These are phyloP conservation scores for Xylaria digitata DNA, from an alignment of 2,329 filamentous ascomycete genomes.

Conservation along the genomic window DNA sequence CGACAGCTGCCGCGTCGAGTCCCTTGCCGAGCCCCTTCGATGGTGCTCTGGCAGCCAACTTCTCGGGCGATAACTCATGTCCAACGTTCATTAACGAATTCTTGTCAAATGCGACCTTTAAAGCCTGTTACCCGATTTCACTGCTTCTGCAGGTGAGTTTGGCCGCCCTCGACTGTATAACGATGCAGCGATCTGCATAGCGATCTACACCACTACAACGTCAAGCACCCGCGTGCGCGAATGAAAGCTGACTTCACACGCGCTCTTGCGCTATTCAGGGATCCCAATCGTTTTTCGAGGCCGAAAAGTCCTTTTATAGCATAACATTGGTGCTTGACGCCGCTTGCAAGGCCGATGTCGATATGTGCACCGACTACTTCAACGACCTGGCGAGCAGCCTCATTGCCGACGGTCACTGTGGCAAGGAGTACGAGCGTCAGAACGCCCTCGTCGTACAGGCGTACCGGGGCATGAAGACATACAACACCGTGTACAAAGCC, in stretches of 20 bases:
- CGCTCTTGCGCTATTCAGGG: constrained; percentile 63
- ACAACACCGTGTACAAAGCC: constrained; percentile 81
- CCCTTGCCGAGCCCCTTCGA: constrained; percentile 75
- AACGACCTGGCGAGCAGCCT: constrained; percentile 73
- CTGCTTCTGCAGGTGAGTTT: constrained; percentile 78
- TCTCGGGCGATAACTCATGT: constrained; percentile 67
- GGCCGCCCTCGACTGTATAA: neutral
- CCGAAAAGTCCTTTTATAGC: constrained; percentile 74
- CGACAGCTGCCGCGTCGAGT: constrained; percentile 49
- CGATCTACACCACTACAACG: neutral
- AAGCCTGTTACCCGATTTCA: constrained; percentile 83
- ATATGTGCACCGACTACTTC: constrained; percentile 74
- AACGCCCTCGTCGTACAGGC: constrained; percentile 80
- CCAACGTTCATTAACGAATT: constrained; percentile 75
- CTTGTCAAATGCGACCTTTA: constrained; percentile 73
- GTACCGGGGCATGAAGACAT: constrained; percentile 80
- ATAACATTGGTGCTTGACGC: constrained; percentile 83
- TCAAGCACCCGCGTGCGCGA: neutral
- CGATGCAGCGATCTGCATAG: neutral
- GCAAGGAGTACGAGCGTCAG: constrained; percentile 72
- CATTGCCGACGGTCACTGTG: constrained; percentile 72
- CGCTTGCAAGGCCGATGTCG: constrained; percentile 76
- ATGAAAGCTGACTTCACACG: constrained; percentile 23
- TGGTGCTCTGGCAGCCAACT: constrained; percentile 70
- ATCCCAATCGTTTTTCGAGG: constrained; percentile 85